A percentile compares a stretch with the other conserved stretches of the same genome.
Evolutionary conservation across 2,329 filamentous ascomycete species (phyloP).

Genomic region (Cercospora nicotianae): DNA sequence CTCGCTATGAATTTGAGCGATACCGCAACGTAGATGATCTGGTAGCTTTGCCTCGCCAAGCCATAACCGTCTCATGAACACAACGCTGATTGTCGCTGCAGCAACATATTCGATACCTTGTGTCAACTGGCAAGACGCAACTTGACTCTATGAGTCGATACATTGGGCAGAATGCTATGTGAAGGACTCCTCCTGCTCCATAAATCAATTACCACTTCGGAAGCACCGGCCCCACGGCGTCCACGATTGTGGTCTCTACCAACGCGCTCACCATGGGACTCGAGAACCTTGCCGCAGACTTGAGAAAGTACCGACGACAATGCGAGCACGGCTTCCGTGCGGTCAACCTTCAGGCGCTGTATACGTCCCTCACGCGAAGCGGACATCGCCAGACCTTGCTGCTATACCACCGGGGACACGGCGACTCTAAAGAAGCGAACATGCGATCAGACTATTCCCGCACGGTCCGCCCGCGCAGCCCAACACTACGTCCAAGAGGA

Average conservation of each 20-base stretch:
- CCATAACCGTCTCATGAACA: neutral
- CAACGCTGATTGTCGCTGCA: constrained; percentile 28
- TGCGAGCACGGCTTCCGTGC: neutral
- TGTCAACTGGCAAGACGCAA: constrained; percentile 53
- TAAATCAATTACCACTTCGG: neutral
- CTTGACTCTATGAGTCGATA: constrained; percentile 51
- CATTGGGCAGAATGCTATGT: constrained; percentile 35
- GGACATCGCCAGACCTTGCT: neutral
- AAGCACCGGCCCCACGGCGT: neutral
- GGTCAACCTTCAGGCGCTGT: neutral
- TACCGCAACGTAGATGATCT: constrained; percentile 50
- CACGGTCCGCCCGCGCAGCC: neutral
- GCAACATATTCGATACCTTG: constrained; percentile 51
- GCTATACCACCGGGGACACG: neutral
- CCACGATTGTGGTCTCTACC: neutral
- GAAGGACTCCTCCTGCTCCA: neutral
- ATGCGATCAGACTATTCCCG: neutral
- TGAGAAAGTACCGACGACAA: neutral
- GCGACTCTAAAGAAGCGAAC: neutral
- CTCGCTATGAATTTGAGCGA: constrained; percentile 51
- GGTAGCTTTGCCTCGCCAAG: constrained; percentile 35
- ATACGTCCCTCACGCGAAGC: neutral
- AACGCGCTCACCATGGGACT: neutral
- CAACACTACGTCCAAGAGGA: neutral
- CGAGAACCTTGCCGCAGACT: neutral